Evolutionary conservation across 495 filamentous ascomycete species (phyloP).

Genomic region (Venustampulla echinocandica): DNA sequence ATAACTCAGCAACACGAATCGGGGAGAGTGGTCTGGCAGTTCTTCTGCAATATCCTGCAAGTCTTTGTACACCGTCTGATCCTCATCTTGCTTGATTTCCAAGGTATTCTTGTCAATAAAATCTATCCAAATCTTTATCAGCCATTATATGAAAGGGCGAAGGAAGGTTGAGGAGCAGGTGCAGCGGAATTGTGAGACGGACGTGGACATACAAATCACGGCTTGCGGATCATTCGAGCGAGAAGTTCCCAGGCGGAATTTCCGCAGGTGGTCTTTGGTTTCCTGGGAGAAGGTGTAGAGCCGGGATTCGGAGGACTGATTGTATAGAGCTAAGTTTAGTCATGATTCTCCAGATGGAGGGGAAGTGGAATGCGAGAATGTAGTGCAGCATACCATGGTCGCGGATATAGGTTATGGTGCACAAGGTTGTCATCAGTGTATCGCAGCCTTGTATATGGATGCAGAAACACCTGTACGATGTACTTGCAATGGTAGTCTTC

Average conservation of each 20-base stretch:
- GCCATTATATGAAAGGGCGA: too few relatives aligned
- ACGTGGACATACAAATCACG: slow-evolving; percentile 79
- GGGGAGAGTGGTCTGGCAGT: slow-evolving; percentile 83
- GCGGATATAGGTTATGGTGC: too few relatives aligned
- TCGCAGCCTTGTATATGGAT: too few relatives aligned
- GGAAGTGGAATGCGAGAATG: too few relatives aligned
- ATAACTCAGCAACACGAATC: slow-evolving; percentile 84
- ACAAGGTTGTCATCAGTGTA: too few relatives aligned
- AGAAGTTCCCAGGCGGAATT: slow-evolving; percentile 87
- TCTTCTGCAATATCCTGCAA: slow-evolving; percentile 76
- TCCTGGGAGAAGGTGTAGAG: slow-evolving; percentile 89
- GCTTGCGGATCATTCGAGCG: slow-evolving; percentile 82
- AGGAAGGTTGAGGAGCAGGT: neutral
- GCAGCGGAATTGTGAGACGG: slow-evolving; percentile 24
- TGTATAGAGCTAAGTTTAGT: too few relatives aligned
- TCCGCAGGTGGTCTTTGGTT: slow-evolving; percentile 77
- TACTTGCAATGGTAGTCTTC: too few relatives aligned
- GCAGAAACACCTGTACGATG: too few relatives aligned
- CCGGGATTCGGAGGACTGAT: slow-evolving; percentile 72
- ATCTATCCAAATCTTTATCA: too few relatives aligned
- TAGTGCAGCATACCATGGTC: too few relatives aligned
- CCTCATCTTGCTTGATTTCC: slow-evolving; percentile 75
- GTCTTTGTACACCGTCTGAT: slow-evolving; percentile 61
- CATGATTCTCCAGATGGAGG: too few relatives aligned
- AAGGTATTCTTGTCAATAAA: slow-evolving; percentile 78